Base-by-base conservation (phyloP, 2,329 filamentous ascomycete species). In the Aspergillus uvarum region DNA sequence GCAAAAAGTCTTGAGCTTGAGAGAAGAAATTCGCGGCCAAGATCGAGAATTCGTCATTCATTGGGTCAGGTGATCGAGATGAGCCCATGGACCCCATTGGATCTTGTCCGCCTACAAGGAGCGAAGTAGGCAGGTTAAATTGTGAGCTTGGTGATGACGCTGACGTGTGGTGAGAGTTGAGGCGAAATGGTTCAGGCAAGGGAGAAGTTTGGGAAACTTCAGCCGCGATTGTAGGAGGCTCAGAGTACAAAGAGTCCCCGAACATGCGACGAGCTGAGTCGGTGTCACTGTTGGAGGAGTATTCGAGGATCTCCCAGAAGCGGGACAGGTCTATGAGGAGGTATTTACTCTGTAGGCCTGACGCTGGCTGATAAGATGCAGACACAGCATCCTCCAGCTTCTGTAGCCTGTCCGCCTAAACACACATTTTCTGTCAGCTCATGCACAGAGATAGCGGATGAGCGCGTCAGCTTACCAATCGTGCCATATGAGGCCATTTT, bases 291-390 rank as follows among this genome's bases (percentile, higher is more conserved):
- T 76, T 76, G 8, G 76, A 78, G 1, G 78, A 77, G 55, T 80
- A 80, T 65, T 82, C 80, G 1, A 82, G 71, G 11, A 82, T 79
- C 59, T 81, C 79, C 76, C 80, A 82, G 65, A 82, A 81, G 22
- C 77, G 73, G 4, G 76, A 78, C 0, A 82, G 73, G 55, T 82
- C 79, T 42, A 81, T 80, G 1, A 80, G 68, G 7, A 79, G 70
- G 48, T 72, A 71, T 59, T 74, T 70, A 42, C 72, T 73, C 62
- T 75, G 66, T 31, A 71, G 63, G 59, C 73, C 61, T 51, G 75
- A 63, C 54, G 74, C 74, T 6, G 72, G 68, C 44, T 74, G 74
- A 57, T 80, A 80, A 2, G 79, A 78, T 19, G 74, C 71, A 10
- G 79, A 79, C 49, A 82, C 79, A 2, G 78, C 79, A 51, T 77